These are phyloP conservation scores for Naganishia onofrii DNA, from an alignment of 768 basidiomycete species.

Conservation along the genomic window DNA sequence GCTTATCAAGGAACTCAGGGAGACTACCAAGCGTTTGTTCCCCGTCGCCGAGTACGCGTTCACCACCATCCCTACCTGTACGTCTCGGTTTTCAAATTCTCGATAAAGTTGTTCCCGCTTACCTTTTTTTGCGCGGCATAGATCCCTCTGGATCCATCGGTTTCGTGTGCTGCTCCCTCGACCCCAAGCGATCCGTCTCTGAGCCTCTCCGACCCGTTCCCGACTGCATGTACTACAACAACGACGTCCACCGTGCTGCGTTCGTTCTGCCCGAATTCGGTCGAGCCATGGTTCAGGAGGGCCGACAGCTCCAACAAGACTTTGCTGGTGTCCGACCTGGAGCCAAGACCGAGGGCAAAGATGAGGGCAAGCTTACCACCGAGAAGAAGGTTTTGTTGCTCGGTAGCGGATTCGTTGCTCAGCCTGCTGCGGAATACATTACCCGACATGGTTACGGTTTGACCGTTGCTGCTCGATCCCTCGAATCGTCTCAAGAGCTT, in stretches of 20 bases:
- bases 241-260: conserved; percentile 71
- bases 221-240: conserved; percentile 79
- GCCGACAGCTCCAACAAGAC: conserved; percentile 58
- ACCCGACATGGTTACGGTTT: conserved; percentile 73
- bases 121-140: conserved; percentile 28
- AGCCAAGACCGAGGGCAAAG: background rate
- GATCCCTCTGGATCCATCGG: conserved; percentile 97
- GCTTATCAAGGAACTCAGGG: conserved; percentile 73
- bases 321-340: conserved; percentile 44
- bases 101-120: background rate
- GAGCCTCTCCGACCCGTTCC: conserved; percentile 70
- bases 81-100: conserved; percentile 25
- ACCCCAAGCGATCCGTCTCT: conserved; percentile 64
- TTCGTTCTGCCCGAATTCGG: conserved; percentile 94
- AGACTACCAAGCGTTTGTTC: conserved; percentile 71
- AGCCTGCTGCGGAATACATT: conserved; percentile 94
- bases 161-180: conserved; percentile 83
- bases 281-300: conserved; percentile 69
- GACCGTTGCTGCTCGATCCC: conserved; percentile 87
- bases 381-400: conserved; percentile 75
- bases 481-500: conserved; percentile 55
- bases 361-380: conserved; percentile 32
- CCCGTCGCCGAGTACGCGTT: conserved; percentile 81
- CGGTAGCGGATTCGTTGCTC: conserved; percentile 91
- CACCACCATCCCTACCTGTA: conserved; percentile 89